A percentile compares a stretch with the other conserved stretches of the same genome.
Evolutionary conservation across 768 basidiomycete species (phyloP).

Genomic region (Phaffia tasmanica): DNA sequence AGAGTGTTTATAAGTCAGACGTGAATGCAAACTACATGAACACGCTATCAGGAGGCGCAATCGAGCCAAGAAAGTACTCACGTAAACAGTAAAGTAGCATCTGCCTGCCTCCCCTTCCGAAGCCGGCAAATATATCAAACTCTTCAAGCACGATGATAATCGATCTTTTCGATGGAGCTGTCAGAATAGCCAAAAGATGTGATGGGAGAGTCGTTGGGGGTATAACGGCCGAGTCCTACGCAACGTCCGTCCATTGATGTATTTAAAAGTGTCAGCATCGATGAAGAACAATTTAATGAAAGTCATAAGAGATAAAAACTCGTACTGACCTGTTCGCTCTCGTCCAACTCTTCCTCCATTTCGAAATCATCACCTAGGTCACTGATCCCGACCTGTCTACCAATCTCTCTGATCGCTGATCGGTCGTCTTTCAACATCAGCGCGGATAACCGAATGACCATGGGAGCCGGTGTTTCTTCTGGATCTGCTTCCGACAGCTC

Average conservation of each 20-base stretch:
- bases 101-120: constrained; percentile 66
- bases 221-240: background rate
- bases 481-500: background rate
- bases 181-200: constrained; percentile 38
- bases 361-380: constrained; percentile 32
- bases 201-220: constrained; percentile 52
- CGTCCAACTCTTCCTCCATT: background rate
- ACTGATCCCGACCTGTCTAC: constrained; percentile 55
- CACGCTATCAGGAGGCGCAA: background rate
- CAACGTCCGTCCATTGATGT: background rate
- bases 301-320: background rate
- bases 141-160: constrained; percentile 76
- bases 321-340: constrained; percentile 30
- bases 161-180: constrained; percentile 44
- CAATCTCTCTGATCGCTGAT: constrained; percentile 84
- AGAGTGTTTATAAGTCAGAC: background rate
- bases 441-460: constrained; percentile 54
- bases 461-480: constrained; percentile 30
- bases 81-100: constrained; percentile 81
- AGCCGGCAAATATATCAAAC: constrained; percentile 79
- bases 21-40: background rate
- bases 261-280: background rate
- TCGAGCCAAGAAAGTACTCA: constrained; percentile 26
- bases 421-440: constrained; percentile 75
- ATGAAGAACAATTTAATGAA: background rate